Conservation (phyloP, 148 eudicot species). For the Agrostemma githago region DNA sequence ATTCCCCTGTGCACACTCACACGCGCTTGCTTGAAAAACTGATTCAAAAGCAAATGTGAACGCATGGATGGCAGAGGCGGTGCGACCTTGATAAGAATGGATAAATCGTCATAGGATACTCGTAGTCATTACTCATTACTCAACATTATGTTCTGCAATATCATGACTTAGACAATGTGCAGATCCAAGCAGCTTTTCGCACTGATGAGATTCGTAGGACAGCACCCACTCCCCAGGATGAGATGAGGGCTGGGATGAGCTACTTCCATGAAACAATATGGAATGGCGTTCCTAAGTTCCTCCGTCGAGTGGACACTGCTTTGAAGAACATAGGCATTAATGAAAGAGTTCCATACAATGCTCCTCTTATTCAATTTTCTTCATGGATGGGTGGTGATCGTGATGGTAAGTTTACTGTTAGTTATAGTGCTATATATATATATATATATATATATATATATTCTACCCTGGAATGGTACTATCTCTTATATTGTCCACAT, state of each 20-base stretch:
- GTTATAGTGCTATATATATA: neutral
- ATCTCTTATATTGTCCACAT: neutral
- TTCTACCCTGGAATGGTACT: neutral
- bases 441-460: neutral
- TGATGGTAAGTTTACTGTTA: slow-evolving; percentile 54
- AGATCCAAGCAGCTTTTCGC: slow-evolving; percentile 99
- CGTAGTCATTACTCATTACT: neutral
- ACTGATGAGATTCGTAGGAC: slow-evolving; percentile 95
- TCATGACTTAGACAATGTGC: slow-evolving; percentile 8
- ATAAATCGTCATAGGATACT: neutral
- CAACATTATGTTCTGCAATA: neutral
- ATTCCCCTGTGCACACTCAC: neutral
- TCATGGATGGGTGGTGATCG: slow-evolving; percentile 99
- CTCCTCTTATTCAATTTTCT: slow-evolving; percentile 96
- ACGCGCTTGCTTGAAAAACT: neutral
- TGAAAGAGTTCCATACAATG: slow-evolving; percentile 94
- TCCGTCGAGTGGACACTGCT: slow-evolving; percentile 94
- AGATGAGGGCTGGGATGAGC: slow-evolving; percentile 99
- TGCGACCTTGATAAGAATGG: no score
- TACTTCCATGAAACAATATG: slow-evolving; percentile 97
- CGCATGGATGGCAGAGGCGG: no score
- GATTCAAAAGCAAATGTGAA: no score
- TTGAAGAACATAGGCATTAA: slow-evolving; percentile 92
- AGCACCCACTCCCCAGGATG: slow-evolving; percentile 93
- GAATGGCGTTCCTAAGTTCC: slow-evolving; percentile 94